These are phyloP conservation scores for Myriosclerotinia scirpicola DNA, from an alignment of 2,329 filamentous ascomycete genomes.

Conservation along the genomic window DNA sequence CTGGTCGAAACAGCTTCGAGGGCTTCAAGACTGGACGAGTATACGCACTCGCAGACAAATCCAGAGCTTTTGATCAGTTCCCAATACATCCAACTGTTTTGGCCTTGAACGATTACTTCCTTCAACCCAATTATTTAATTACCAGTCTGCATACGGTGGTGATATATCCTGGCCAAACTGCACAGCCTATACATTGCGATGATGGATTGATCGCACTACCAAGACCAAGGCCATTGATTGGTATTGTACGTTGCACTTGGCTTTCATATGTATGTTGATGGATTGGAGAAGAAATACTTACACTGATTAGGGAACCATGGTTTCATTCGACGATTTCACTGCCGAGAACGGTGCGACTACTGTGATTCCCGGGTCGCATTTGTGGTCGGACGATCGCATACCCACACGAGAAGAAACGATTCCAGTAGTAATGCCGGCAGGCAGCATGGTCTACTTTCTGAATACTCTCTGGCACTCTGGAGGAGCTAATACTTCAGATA, in stretches of 20 bases:
- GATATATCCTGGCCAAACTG: conserved; percentile 42
- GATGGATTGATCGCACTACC: conserved; percentile 38
- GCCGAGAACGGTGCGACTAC: conserved; percentile 38
- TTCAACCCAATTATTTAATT: conserved; percentile 43
- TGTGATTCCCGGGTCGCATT: conserved; percentile 38
- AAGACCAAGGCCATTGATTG: conserved; percentile 38
- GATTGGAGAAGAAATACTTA: conserved; percentile 12
- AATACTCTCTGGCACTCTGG: conserved; percentile 39
- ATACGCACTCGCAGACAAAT: conserved; percentile 46
- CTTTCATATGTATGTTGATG: background rate
- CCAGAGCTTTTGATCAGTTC: conserved; percentile 44
- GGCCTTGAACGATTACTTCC: conserved; percentile 45
- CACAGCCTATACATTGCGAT: conserved; percentile 44
- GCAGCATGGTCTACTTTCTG: conserved; percentile 38
- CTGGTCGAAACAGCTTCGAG: conserved; percentile 44
- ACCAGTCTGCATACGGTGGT: conserved; percentile 44
- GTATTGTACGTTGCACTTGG: conserved; percentile 29
- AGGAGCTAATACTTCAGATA: conserved; percentile 34
- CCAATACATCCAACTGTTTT: conserved; percentile 43
- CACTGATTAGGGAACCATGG: conserved; percentile 37
- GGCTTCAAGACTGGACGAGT: conserved; percentile 44
- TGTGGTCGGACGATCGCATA: conserved; percentile 38
- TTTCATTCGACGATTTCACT: conserved; percentile 40
- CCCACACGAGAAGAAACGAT: conserved; percentile 36
- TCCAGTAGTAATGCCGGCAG: conserved; percentile 38